A percentile compares a stretch with the other conserved stretches of the same genome.
Evolutionary conservation across 1,284 basidiomycete genomes (phyloP).

Genomic region (Cystobasidium sp.): DNA sequence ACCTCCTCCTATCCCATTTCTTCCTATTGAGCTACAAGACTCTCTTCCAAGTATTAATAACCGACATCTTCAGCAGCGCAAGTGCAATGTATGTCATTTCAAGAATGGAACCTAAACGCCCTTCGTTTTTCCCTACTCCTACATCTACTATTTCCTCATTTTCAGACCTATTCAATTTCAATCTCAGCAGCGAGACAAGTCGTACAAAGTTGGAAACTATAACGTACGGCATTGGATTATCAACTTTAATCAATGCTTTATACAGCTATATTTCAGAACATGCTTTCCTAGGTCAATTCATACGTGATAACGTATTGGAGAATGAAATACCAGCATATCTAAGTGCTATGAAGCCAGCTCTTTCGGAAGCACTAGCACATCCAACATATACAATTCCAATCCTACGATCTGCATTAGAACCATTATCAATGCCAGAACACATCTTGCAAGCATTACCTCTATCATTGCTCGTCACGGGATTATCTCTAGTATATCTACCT

Average conservation of each 20-base stretch:
- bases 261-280: conserved; percentile 38
- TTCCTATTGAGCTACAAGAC: conserved; percentile 40
- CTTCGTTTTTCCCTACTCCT: conserved; percentile 31
- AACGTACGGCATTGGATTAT: conserved; percentile 29
- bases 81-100: conserved; percentile 30
- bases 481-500: conserved; percentile 32
- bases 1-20: conserved; percentile 38
- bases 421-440: conserved; percentile 47
- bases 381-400: conserved; percentile 49
- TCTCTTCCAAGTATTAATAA: conserved; percentile 34
- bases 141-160: conserved; percentile 1
- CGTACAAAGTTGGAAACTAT: conserved; percentile 32
- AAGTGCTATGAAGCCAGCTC: conserved; percentile 23
- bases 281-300: conserved; percentile 24
- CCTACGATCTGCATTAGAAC: conserved; percentile 44
- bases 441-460: conserved; percentile 46
- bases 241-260: conserved; percentile 36
- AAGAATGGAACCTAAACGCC: conserved; percentile 29
- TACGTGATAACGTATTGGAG: conserved; percentile 34
- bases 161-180: conserved; percentile 6
- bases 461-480: conserved; percentile 35
- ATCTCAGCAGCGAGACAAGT: background rate
- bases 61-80: conserved; percentile 30
- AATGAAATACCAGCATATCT: conserved; percentile 39
- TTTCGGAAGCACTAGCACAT: conserved; percentile 43